These are phyloP conservation scores for Ampelocalamus luodianensis DNA, from an alignment of 176 grass and related monocot genomes.

Conservation along the genomic window DNA sequence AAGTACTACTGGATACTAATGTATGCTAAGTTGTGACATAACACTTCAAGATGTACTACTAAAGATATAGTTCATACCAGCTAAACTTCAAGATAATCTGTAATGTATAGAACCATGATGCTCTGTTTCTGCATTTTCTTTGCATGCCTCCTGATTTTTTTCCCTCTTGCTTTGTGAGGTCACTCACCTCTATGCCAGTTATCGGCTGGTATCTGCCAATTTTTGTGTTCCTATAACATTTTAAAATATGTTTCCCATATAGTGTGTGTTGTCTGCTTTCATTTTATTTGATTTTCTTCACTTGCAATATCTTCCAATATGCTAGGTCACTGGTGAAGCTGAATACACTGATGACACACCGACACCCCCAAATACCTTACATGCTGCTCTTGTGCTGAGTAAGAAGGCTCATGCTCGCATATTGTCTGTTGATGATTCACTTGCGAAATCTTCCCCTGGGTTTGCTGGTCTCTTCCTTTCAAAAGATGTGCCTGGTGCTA, in stretches of 20 bases:
- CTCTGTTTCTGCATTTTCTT: background rate
- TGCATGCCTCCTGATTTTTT: background rate
- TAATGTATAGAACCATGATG: background rate
- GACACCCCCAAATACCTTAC: slow-evolving; percentile 74
- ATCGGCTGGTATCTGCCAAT: background rate
- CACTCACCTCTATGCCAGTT: background rate
- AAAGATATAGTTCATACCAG: background rate
- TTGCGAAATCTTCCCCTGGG: slow-evolving; percentile 82
- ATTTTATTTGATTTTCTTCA: slow-evolving; percentile 40
- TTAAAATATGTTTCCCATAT: slow-evolving; percentile 5
- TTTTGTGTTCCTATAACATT: slow-evolving; percentile 6
- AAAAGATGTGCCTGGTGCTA: slow-evolving; percentile 76
- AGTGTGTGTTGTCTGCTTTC: background rate
- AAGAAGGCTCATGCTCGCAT: slow-evolving; percentile 87
- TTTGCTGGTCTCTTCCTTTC: slow-evolving; percentile 81
- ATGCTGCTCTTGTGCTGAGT: slow-evolving; percentile 91
- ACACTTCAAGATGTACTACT: background rate
- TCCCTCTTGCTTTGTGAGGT: background rate
- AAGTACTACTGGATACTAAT: background rate
- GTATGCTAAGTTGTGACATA: slow-evolving; percentile 11
- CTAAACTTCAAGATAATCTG: background rate
- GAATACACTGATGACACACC: slow-evolving; percentile 87
- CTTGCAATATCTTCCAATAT: slow-evolving; percentile 40
- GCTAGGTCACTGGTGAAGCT: slow-evolving; percentile 90
- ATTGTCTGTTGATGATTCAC: slow-evolving; percentile 79